A percentile compares a stretch with the other conserved stretches of the same genome.
phyloP scores from a whole-genome alignment of 2,329 filamentous ascomycete species.

The Cyphellophora attinorum region DNA sequence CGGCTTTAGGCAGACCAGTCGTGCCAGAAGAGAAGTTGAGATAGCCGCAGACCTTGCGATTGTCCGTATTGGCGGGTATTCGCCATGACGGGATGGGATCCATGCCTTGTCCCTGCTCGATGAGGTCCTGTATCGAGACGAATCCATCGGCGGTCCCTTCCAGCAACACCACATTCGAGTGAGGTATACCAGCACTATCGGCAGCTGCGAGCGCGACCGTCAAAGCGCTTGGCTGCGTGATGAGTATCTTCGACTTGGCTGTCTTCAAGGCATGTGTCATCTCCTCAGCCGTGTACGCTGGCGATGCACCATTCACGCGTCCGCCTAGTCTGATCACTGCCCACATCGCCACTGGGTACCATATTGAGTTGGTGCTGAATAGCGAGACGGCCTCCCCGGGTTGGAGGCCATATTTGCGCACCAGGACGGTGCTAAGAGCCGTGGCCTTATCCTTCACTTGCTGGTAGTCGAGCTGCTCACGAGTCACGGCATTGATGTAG shows the following conservation, averaged over 20 bases:
- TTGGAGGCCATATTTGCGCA: slow-evolving; percentile 44
- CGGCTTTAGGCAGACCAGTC: slow-evolving; percentile 23
- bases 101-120: slow-evolving; percentile 20
- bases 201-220: slow-evolving; percentile 46
- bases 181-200: slow-evolving; percentile 42
- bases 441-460: slow-evolving; percentile 47
- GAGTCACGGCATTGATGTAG: slow-evolving; percentile 50
- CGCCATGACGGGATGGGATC: slow-evolving; percentile 30
- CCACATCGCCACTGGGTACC: slow-evolving; percentile 57
- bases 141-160: slow-evolving; percentile 40
- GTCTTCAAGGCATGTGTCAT: slow-evolving; percentile 57
- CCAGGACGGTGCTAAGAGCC: slow-evolving; percentile 51
- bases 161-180: slow-evolving; percentile 44
- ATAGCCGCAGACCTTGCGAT: slow-evolving; percentile 46
- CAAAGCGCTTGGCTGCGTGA: slow-evolving; percentile 24
- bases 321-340: slow-evolving; percentile 45
- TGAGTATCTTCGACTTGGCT: slow-evolving; percentile 37
- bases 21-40: slow-evolving; percentile 27
- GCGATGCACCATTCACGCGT: slow-evolving; percentile 52
- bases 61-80: slow-evolving; percentile 35
- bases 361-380: slow-evolving; percentile 56
- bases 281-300: slow-evolving; percentile 58
- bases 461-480: slow-evolving; percentile 47
- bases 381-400: slow-evolving; percentile 49
- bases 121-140: slow-evolving; percentile 27